Evolutionary conservation across 2,329 filamentous ascomycete genomes (phyloP).

Genomic region (Juglanconis sp.): DNA sequence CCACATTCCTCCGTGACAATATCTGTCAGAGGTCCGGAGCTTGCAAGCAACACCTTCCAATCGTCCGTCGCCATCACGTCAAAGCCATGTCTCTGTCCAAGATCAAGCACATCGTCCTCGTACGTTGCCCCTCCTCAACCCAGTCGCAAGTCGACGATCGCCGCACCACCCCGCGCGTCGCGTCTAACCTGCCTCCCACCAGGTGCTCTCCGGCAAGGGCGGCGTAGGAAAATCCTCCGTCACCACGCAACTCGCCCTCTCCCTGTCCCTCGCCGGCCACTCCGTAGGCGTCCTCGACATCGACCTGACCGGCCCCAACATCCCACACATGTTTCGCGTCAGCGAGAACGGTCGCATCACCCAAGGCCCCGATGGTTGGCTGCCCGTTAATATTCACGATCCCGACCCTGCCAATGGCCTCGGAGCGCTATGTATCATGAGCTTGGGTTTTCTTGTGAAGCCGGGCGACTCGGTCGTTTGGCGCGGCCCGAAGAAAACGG

Average conservation of each 20-base stretch:
- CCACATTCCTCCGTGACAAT: not conserved
- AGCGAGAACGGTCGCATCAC: slow-evolving; percentile 79
- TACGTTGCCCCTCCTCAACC: slow-evolving; percentile 19
- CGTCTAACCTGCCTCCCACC: slow-evolving; percentile 11
- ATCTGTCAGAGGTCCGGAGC: not conserved
- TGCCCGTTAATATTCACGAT: slow-evolving; percentile 80
- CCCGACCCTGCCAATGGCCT: slow-evolving; percentile 48
- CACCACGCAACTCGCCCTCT: slow-evolving; percentile 92
- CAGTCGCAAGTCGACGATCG: not conserved
- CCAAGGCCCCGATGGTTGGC: slow-evolving; percentile 87
- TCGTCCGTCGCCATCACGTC: too few relatives aligned
- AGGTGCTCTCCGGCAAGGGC: slow-evolving; percentile 91
- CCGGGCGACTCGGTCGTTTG: slow-evolving; percentile 92
- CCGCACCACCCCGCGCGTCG: not conserved
- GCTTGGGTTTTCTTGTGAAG: slow-evolving; percentile 82
- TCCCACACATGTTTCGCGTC: slow-evolving; percentile 89
- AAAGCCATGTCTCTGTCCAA: slow-evolving; percentile 61
- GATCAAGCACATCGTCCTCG: slow-evolving; percentile 75
- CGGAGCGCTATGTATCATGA: slow-evolving; percentile 79
- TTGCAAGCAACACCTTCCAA: not conserved
- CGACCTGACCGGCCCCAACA: slow-evolving; percentile 93
- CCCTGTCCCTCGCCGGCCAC: slow-evolving; percentile 78
- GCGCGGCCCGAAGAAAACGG: slow-evolving; percentile 97
- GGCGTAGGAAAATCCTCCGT: slow-evolving; percentile 97
- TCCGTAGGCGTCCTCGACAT: slow-evolving; percentile 94